These are phyloP conservation scores for Elongisporangium prolatum DNA, from an alignment of 352 stramenopile species.

Conservation along the genomic window DNA sequence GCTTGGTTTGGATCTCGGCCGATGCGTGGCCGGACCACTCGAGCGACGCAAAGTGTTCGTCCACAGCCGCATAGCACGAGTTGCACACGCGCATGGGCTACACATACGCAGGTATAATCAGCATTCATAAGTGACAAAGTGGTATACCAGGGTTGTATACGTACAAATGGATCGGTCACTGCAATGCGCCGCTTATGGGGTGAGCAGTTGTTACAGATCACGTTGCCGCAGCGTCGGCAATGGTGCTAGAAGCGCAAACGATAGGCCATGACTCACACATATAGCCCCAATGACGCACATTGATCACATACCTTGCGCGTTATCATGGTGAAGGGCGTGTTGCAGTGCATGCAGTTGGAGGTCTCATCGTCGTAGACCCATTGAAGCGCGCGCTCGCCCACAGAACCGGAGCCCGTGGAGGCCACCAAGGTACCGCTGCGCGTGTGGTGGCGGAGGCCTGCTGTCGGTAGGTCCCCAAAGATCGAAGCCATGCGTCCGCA, in stretches of 20 bases:
- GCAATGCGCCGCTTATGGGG: slow-evolving; percentile 82
- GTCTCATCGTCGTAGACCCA: slow-evolving; percentile 86
- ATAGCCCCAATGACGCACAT: slow-evolving; percentile 1
- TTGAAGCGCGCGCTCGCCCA: slow-evolving; percentile 59
- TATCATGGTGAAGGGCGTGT: slow-evolving; percentile 77
- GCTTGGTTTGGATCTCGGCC: slow-evolving; percentile 62
- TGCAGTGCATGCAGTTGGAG: slow-evolving; percentile 85
- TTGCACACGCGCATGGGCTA: slow-evolving; percentile 87
- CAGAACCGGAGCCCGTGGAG: slow-evolving; percentile 7
- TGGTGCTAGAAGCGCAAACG: slow-evolving; percentile 34
- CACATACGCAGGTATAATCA: slow-evolving; percentile 6
- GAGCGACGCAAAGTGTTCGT: slow-evolving; percentile 80
- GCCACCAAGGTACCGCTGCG: slow-evolving; percentile 37
- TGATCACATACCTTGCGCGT: slow-evolving; percentile 63
- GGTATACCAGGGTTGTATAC: slow-evolving; percentile 7
- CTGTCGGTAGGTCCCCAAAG: slow-evolving; percentile 64
- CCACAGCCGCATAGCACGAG: slow-evolving; percentile 76
- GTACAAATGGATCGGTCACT: slow-evolving; percentile 75
- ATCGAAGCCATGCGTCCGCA: slow-evolving; percentile 49
- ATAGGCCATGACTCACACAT: neutral
- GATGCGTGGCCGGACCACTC: slow-evolving; percentile 80
- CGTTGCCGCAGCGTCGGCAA: slow-evolving; percentile 77
- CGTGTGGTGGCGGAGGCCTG: slow-evolving; percentile 41
- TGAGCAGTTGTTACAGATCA: slow-evolving; percentile 84
- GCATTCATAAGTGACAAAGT: neutral